phyloP scores from a whole-genome alignment of 192 early-diverging fungal genomes.

The Linnemannia elongata region DNA sequence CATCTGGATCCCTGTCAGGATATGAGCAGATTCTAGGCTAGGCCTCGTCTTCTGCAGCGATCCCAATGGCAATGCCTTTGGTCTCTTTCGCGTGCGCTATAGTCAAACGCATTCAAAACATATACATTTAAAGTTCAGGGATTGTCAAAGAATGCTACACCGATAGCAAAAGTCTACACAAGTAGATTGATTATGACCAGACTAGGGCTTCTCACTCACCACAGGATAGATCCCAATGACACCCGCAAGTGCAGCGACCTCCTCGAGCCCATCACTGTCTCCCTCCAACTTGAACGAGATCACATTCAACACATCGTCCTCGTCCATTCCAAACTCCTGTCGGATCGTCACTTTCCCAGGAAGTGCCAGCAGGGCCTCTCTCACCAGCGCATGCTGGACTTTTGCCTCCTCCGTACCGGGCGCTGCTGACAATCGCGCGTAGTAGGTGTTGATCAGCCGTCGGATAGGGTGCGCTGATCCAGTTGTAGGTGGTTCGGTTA shows the following conservation, averaged over 20 bases:
- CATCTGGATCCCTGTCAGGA: slow-evolving; percentile 20
- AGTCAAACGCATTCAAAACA: slow-evolving; percentile 20
- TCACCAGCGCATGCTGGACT: slow-evolving; percentile 19
- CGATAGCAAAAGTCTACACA: not conserved
- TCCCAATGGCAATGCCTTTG: slow-evolving; percentile 39
- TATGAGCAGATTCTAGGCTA: slow-evolving; percentile 44
- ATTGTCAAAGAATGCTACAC: not conserved
- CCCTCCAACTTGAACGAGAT: slow-evolving; percentile 59
- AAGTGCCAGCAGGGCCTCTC: slow-evolving; percentile 6
- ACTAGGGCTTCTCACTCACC: slow-evolving; percentile 30
- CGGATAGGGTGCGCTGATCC: not conserved
- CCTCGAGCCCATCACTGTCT: slow-evolving; percentile 27
- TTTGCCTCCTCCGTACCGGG: slow-evolving; percentile 31
- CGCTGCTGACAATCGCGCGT: slow-evolving; percentile 25
- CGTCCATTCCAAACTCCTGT: slow-evolving; percentile 55
- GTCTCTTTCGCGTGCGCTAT: slow-evolving; percentile 42
- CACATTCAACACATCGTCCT: slow-evolving; percentile 63
- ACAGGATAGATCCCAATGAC: slow-evolving; percentile 65
- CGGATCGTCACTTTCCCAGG: slow-evolving; percentile 35
- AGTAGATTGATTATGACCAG: not conserved
- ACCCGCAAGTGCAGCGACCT: slow-evolving; percentile 33
- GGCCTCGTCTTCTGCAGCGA: slow-evolving; percentile 24
- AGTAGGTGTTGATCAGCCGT: slow-evolving; percentile 22
- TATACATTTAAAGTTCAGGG: not conserved
- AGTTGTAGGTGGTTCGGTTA: not conserved